These are phyloP conservation scores for Blastobotrys ciferrii DNA, from an alignment of 1,139 yeast species.

Conservation along the genomic window DNA sequence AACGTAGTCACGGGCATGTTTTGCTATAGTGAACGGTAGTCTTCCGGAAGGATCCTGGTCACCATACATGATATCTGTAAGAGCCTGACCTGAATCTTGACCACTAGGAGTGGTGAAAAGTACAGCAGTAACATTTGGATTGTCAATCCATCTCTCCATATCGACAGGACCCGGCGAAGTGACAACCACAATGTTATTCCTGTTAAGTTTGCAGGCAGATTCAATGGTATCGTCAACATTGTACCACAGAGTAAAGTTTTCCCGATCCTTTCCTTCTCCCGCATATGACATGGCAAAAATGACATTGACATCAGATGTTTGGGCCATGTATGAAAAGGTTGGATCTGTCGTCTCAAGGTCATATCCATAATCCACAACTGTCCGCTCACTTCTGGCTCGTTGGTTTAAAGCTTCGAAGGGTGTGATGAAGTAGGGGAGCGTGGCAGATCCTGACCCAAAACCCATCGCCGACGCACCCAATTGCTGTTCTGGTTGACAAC, in stretches of 20 bases:
- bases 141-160: conserved; percentile 58
- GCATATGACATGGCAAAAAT: conserved; percentile 48
- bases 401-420: conserved; percentile 42
- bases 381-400: conserved; percentile 23
- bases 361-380: conserved; percentile 22
- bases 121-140: conserved; percentile 57
- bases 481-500: background rate
- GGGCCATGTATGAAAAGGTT: conserved; percentile 39
- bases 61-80: conserved; percentile 55
- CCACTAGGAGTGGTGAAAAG: conserved; percentile 58
- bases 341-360: background rate
- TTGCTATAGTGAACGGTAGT: conserved; percentile 62
- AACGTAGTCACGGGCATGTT: conserved; percentile 52
- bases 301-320: conserved; percentile 53
- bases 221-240: conserved; percentile 56
- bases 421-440: conserved; percentile 52
- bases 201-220: conserved; percentile 48
- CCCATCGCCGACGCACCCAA: conserved; percentile 36
- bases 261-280: conserved; percentile 62
- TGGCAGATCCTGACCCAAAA: conserved; percentile 51
- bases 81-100: conserved; percentile 50
- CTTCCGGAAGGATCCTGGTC: conserved; percentile 60
- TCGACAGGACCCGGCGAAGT: conserved; percentile 60
- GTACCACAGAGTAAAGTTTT: conserved; percentile 55
- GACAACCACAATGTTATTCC: conserved; percentile 56